phyloP scores from a whole-genome alignment of 2,329 filamentous ascomycete genomes.

The Colletotrichum sp. region DNA sequence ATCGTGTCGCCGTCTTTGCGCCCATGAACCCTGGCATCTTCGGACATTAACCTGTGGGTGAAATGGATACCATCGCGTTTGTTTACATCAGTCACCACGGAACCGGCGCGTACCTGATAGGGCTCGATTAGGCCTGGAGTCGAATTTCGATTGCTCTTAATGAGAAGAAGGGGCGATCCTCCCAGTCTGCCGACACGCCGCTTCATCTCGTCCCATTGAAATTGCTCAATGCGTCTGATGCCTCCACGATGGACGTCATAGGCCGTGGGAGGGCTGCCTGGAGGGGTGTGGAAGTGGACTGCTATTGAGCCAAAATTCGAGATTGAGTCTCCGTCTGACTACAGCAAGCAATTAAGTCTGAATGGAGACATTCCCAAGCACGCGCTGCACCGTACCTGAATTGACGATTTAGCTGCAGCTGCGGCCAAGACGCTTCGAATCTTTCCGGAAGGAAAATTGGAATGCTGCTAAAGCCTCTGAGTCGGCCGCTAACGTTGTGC shows the following conservation, averaged over 20 bases:
- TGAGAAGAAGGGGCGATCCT: constrained; percentile 5
- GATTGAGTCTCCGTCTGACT: background rate
- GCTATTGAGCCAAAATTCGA: background rate
- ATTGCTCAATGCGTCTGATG: constrained; percentile 18
- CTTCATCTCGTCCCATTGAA: constrained; percentile 14
- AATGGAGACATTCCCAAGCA: background rate
- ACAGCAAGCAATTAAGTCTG: background rate
- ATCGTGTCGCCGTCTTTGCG: constrained; percentile 4
- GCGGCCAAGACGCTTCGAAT: constrained; percentile 14
- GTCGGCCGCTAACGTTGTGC: background rate
- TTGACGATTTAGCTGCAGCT: constrained; percentile 1
- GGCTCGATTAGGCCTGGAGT: constrained; percentile 9
- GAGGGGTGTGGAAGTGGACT: background rate
- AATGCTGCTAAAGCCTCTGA: background rate
- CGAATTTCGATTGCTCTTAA: background rate
- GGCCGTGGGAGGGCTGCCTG: background rate
- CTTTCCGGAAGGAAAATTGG: constrained; percentile 14
- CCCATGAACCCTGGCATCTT: constrained; percentile 17
- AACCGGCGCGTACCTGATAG: background rate
- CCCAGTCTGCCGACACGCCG: constrained; percentile 6
- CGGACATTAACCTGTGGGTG: constrained; percentile 20
- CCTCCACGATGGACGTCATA: constrained; percentile 18
- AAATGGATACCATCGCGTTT: constrained; percentile 15
- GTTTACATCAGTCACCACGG: constrained; percentile 8
- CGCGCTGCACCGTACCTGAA: background rate